A percentile compares a stretch with the other conserved stretches of the same genome.
Conservation (phyloP, 768 basidiomycete genomes). For the Leccinum variicolor region DNA sequence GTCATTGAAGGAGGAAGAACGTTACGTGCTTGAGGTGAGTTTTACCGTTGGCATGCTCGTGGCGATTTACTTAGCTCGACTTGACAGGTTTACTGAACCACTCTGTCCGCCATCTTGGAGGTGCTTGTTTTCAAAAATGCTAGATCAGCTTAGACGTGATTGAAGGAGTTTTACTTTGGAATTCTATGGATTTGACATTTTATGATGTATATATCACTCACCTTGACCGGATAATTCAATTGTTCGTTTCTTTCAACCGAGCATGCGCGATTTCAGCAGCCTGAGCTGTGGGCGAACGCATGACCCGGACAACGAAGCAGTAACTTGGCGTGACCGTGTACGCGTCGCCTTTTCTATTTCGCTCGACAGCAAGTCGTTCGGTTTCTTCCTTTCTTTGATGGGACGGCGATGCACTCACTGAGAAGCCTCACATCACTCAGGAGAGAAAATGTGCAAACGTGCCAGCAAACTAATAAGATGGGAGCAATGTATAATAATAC, state of each 20-base stretch:
- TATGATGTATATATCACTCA: not conserved
- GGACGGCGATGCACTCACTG: too few relatives aligned
- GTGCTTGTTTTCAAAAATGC: not conserved
- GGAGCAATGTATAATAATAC: not conserved
- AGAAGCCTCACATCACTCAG: too few relatives aligned
- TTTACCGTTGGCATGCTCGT: not conserved
- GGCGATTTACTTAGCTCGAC: constrained; percentile 1
- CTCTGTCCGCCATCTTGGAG: not conserved
- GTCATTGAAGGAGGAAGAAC: constrained; percentile 90
- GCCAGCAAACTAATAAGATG: not conserved
- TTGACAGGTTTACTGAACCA: constrained; percentile 23
- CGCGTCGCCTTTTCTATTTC: too few relatives aligned
- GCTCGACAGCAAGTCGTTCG: too few relatives aligned
- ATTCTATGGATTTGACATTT: not conserved
- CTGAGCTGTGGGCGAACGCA: too few relatives aligned
- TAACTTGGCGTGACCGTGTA: too few relatives aligned
- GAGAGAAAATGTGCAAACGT: not conserved
- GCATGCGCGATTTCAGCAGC: too few relatives aligned
- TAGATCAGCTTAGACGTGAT: not conserved
- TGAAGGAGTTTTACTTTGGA: not conserved
- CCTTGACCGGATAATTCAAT: not conserved
- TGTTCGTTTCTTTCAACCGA: too few relatives aligned
- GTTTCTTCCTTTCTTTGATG: too few relatives aligned
- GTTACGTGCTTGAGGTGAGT: constrained; percentile 88
- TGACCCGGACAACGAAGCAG: too few relatives aligned